phyloP scores from a whole-genome alignment of 495 filamentous ascomycete species.

The Emericellopsis terricola region DNA sequence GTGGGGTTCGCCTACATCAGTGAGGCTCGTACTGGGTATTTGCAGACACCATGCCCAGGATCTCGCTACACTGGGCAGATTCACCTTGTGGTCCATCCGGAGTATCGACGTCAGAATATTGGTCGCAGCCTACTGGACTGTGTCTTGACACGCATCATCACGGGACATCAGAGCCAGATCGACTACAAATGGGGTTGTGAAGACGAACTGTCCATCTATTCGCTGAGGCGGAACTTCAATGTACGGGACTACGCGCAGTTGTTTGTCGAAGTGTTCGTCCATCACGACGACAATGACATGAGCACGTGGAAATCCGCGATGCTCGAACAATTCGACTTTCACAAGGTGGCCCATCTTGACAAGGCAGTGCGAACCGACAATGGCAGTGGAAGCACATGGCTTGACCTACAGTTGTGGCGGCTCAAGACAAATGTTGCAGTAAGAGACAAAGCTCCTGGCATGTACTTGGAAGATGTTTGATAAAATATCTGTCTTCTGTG shows the following conservation, averaged over 20 bases:
- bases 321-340: slow-evolving; percentile 1
- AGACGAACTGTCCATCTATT: not conserved
- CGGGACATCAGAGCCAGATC: not conserved
- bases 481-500: too few species aligned
- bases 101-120: slow-evolving; percentile 15
- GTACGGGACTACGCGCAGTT: not conserved
- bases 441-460: not conserved
- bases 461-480: too few species aligned
- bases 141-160: slow-evolving; percentile 6
- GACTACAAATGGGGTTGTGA: slow-evolving; percentile 2
- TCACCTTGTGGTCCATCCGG: slow-evolving; percentile 15
- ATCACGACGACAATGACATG: not conserved
- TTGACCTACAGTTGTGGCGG: slow-evolving; percentile 1
- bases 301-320: not conserved
- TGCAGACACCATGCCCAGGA: slow-evolving; percentile 6
- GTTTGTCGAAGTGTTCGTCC: not conserved
- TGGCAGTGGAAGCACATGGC: slow-evolving; percentile 1
- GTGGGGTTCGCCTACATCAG: slow-evolving; percentile 19
- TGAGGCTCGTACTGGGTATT: slow-evolving; percentile 9
- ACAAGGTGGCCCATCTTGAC: not conserved
- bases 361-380: not conserved
- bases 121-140: slow-evolving; percentile 19
- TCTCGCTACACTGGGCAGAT: slow-evolving; percentile 11
- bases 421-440: not conserved
- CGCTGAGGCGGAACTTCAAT: too few species aligned